phyloP scores from a whole-genome alignment of 495 filamentous ascomycete species.

The Podospora fimiseda region DNA sequence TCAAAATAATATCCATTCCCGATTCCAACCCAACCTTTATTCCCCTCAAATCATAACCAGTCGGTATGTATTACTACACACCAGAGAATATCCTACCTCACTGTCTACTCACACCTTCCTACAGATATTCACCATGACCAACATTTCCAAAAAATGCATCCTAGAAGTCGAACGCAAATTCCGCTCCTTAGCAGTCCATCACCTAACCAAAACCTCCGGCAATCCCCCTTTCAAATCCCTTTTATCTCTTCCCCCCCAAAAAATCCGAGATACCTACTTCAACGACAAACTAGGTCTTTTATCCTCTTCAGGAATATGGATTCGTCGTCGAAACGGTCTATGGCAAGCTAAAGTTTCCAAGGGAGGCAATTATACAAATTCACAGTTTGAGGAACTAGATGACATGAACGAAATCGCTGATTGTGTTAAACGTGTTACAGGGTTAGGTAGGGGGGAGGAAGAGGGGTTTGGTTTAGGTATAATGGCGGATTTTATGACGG shows the following conservation, averaged over 20 bases:
- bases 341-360: conserved; percentile 29
- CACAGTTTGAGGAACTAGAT: conserved; percentile 26
- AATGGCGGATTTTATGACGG: conserved; percentile 28
- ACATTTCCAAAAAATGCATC: no score
- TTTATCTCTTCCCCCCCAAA: conserved; percentile 13
- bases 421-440: conserved; percentile 1
- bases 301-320: conserved; percentile 24
- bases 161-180: conserved; percentile 38
- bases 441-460: not conserved
- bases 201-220: conserved; percentile 7
- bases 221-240: conserved; percentile 22
- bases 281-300: conserved; percentile 23
- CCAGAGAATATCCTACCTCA: no score
- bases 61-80: no score
- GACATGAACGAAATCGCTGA: conserved; percentile 5
- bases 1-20: no score
- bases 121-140: no score
- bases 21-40: no score
- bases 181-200: conserved; percentile 15
- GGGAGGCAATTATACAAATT: conserved; percentile 16
- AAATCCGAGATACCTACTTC: conserved; percentile 30
- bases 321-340: conserved; percentile 22
- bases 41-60: no score
- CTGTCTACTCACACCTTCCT: no score
- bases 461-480: conserved; percentile 21